A percentile compares a stretch with the other conserved stretches of the same genome.
phyloP scores from a whole-genome alignment of 352 stramenopile species.

The Phytophthora foliorum region DNA sequence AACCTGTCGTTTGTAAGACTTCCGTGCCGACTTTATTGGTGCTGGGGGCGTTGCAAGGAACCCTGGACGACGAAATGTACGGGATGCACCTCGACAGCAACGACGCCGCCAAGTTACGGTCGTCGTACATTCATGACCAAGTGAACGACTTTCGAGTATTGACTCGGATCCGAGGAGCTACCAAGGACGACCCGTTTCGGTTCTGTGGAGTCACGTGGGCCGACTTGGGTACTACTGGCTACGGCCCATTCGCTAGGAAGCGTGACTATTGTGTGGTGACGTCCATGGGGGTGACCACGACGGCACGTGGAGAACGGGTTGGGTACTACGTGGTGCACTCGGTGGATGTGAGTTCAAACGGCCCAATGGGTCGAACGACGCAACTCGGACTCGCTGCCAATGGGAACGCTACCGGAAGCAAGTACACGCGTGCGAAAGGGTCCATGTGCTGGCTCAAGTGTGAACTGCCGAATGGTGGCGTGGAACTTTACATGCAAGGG shows the following conservation, averaged over 20 bases:
- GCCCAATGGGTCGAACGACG: slow-evolving; percentile 24
- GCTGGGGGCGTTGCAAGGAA: slow-evolving; percentile 56
- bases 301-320: slow-evolving; percentile 40
- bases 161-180: slow-evolving; percentile 40
- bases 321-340: slow-evolving; percentile 57
- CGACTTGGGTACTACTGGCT: slow-evolving; percentile 37
- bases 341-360: slow-evolving; percentile 38
- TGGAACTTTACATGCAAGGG: slow-evolving; percentile 54
- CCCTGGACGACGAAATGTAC: slow-evolving; percentile 69
- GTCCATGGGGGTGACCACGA: slow-evolving; percentile 41
- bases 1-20: slow-evolving; percentile 30
- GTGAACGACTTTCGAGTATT: slow-evolving; percentile 49
- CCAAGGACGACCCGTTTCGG: slow-evolving; percentile 44
- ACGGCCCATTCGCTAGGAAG: slow-evolving; percentile 36
- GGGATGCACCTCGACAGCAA: slow-evolving; percentile 48
- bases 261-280: slow-evolving; percentile 45
- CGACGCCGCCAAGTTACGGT: slow-evolving; percentile 44
- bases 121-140: slow-evolving; percentile 54
- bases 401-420: background rate
- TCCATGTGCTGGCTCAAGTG: slow-evolving; percentile 59
- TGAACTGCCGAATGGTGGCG: slow-evolving; percentile 40
- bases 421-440: slow-evolving; percentile 39
- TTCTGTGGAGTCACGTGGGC: slow-evolving; percentile 50
- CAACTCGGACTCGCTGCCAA: slow-evolving; percentile 21
- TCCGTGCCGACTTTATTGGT: slow-evolving; percentile 44